Evolutionary conservation across 805 yeast species (phyloP).

Genomic region (Barnettozyma siamensis): DNA sequence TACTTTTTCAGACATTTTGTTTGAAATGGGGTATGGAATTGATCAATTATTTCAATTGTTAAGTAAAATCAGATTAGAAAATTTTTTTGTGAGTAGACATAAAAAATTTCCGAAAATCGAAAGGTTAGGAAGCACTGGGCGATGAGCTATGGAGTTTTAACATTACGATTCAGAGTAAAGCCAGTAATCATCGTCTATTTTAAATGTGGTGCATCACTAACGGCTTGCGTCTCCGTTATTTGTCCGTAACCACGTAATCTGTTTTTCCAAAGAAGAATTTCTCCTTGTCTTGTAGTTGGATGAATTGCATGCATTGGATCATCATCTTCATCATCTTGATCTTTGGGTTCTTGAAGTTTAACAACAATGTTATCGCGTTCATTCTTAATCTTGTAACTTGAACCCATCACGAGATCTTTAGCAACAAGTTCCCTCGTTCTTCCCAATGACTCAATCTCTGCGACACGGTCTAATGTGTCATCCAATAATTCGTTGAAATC

Average conservation of each 20-base stretch:
- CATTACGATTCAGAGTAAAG: too few relatives aligned
- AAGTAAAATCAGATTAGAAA: not conserved
- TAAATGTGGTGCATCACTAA: too few relatives aligned
- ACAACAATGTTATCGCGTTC: slow-evolving; percentile 14
- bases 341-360: slow-evolving; percentile 11
- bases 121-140: slow-evolving; percentile 7
- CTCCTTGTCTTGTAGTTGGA: slow-evolving; percentile 24
- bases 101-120: not conserved
- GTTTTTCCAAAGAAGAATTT: slow-evolving; percentile 21
- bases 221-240: too few relatives aligned
- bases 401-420: slow-evolving; percentile 59
- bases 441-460: slow-evolving; percentile 70
- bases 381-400: slow-evolving; percentile 32
- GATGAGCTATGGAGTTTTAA: not conserved
- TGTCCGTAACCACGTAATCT: slow-evolving; percentile 12
- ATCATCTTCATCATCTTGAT: slow-evolving; percentile 19
- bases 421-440: slow-evolving; percentile 72
- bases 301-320: slow-evolving; percentile 20
- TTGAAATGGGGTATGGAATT: not conserved
- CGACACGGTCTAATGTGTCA: slow-evolving; percentile 62
- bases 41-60: not conserved
- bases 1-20: slow-evolving; percentile 6
- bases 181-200: too few relatives aligned
- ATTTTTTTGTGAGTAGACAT: not conserved
- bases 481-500: slow-evolving; percentile 62